A percentile compares a stretch with the other conserved stretches of the same genome.
Conservation (phyloP, 345 rosid species). For the Populus pruinosa region DNA sequence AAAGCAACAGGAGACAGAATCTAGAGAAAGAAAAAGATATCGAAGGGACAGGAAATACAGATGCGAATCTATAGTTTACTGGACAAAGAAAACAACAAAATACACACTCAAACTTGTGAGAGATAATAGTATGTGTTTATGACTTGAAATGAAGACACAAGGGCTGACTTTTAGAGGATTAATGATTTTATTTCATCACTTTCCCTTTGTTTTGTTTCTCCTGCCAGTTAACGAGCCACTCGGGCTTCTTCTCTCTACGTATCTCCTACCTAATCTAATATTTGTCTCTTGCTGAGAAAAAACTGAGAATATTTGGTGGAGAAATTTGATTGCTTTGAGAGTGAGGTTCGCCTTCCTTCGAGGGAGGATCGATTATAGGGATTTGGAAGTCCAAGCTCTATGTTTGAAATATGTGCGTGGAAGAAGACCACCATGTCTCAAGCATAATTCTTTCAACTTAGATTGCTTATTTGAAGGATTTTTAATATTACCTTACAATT, state of each 20-base stretch:
- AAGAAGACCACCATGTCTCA: not conserved
- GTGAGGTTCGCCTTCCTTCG: slow-evolving; percentile 8
- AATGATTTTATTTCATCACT: not conserved
- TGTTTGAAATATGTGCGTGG: slow-evolving; percentile 1
- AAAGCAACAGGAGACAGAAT: slow-evolving; percentile 15
- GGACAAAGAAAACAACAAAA: not conserved
- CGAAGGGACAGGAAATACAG: slow-evolving; percentile 23
- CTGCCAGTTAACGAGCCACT: not conserved
- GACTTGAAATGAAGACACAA: slow-evolving; percentile 29
- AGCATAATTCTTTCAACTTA: not conserved
- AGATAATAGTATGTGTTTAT: not conserved
- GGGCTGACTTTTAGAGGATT: slow-evolving; percentile 46
- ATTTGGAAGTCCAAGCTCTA: not conserved
- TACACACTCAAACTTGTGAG: not conserved
- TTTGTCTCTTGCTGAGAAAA: slow-evolving; percentile 10
- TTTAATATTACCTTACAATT: too few relatives aligned
- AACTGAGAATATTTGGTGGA: not conserved
- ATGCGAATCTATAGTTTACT: slow-evolving; percentile 26
- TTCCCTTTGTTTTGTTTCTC: slow-evolving; percentile 4
- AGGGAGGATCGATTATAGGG: not conserved
- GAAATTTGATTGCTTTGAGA: not conserved
- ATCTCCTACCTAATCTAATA: not conserved
- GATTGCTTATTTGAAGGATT: too few relatives aligned
- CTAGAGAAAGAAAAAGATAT: slow-evolving; percentile 23
- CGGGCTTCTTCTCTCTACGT: slow-evolving; percentile 23